Percentiles rank a stretch among this genome's conserved stretches.
Evolutionary conservation across 2,329 filamentous ascomycete species (phyloP).

Genomic region (Teratosphaeria destructans): DNA sequence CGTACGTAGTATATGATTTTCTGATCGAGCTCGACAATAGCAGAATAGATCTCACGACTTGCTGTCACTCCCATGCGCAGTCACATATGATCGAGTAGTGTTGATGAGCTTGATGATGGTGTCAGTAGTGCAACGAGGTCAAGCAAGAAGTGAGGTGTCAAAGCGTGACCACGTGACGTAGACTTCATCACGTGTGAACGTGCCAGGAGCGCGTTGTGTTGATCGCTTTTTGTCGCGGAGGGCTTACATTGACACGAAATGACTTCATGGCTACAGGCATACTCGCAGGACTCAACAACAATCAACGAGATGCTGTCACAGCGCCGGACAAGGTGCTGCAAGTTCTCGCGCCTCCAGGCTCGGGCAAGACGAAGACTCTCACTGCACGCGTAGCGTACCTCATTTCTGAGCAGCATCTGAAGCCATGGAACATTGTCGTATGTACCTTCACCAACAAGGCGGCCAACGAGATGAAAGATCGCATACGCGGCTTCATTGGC

Average conservation of each 20-base stretch:
- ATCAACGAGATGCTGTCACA: conserved; percentile 54
- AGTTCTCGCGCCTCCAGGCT: conserved; percentile 54
- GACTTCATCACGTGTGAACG: no score
- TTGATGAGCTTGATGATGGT: background rate
- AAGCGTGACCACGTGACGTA: background rate
- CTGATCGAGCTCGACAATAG: no score
- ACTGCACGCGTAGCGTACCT: conserved; percentile 88
- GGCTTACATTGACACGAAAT: background rate
- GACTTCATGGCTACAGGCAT: conserved; percentile 38
- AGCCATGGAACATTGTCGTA: conserved; percentile 81
- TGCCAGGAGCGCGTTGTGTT: background rate
- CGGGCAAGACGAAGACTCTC: conserved; percentile 90
- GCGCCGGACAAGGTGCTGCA: conserved; percentile 50
- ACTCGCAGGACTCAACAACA: conserved; percentile 52
- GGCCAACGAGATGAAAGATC: conserved; percentile 82
- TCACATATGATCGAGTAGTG: no score
- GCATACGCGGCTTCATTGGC: conserved; percentile 73
- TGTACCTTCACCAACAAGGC: conserved; percentile 97
- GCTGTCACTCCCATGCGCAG: no score
- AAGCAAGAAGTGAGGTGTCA: background rate
- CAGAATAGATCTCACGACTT: no score
- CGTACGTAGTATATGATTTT: no score
- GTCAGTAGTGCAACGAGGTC: background rate
- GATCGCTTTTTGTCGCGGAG: background rate
- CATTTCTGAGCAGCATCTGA: conserved; percentile 58